phyloP scores from a whole-genome alignment of 2,329 filamentous ascomycete species.

The Exophiala alcalophila region DNA sequence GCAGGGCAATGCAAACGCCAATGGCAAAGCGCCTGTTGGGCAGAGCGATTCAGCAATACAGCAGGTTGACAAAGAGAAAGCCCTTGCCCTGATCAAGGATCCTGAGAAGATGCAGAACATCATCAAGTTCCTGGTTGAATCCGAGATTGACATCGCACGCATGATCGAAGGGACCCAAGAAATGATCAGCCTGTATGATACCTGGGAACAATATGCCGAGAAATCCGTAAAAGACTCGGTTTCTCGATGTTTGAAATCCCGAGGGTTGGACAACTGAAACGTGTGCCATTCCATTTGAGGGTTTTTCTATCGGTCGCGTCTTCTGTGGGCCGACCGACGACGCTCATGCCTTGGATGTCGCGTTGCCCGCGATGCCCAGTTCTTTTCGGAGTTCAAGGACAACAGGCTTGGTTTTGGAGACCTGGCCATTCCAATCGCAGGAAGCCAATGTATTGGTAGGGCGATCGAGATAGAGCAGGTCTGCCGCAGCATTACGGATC shows the following conservation, averaged over 20 bases:
- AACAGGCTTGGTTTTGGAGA: constrained; percentile 22
- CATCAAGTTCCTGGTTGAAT: constrained; percentile 79
- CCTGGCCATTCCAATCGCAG: constrained; percentile 26
- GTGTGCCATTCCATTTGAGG: too few relatives aligned
- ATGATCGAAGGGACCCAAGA: constrained; percentile 90
- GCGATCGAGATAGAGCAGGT: constrained; percentile 27
- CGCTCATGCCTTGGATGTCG: background rate
- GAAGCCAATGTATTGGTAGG: constrained; percentile 21
- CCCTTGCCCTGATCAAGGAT: constrained; percentile 32
- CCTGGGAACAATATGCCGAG: constrained; percentile 65
- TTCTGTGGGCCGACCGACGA: too few relatives aligned
- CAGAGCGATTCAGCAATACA: constrained; percentile 10
- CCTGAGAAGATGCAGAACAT: constrained; percentile 64
- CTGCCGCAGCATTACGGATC: constrained; percentile 27
- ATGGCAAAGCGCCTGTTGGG: constrained; percentile 11
- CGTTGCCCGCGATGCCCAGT: constrained; percentile 22
- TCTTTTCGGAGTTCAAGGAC: constrained; percentile 27
- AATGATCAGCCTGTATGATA: constrained; percentile 82
- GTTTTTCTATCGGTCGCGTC: too few relatives aligned
- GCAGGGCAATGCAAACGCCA: constrained; percentile 13
- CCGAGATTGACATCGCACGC: constrained; percentile 76
- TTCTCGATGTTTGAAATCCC: constrained; percentile 59
- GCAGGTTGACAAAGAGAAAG: constrained; percentile 18
- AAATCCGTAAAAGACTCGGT: constrained; percentile 64
- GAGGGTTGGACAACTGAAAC: constrained; percentile 57